These are phyloP conservation scores for Leccinum boreale DNA, from an alignment of 768 basidiomycete species.

Conservation along the genomic window DNA sequence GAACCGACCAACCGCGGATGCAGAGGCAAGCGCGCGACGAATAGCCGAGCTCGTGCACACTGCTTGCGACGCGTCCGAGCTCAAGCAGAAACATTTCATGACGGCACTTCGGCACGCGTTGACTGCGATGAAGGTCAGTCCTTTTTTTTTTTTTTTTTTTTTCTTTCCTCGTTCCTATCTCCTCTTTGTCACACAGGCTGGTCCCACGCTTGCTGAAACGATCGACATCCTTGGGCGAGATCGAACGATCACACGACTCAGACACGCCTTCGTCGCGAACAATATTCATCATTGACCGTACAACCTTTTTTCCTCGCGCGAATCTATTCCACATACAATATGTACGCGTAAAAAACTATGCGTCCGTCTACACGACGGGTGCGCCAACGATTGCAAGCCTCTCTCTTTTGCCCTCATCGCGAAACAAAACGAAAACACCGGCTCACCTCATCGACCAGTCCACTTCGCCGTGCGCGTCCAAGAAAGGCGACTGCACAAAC, in stretches of 20 bases:
- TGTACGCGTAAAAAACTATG: no score
- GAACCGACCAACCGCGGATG: background rate
- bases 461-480: constrained; percentile 92
- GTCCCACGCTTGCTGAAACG: constrained; percentile 41
- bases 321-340: background rate
- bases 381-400: no score
- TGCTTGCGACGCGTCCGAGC: constrained; percentile 37
- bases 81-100: constrained; percentile 59
- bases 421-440: background rate
- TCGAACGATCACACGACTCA: constrained; percentile 19
- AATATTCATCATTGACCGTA: no score
- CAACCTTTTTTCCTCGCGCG: no score
- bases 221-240: constrained; percentile 37
- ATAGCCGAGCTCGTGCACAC: constrained; percentile 39
- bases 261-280: constrained; percentile 1
- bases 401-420: no score
- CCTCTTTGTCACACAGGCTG: constrained; percentile 29
- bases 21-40: background rate
- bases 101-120: constrained; percentile 71
- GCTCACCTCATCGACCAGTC: constrained; percentile 85
- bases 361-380: no score
- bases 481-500: constrained; percentile 83
- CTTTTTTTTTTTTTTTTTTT: background rate
- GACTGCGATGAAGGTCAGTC: constrained; percentile 77
- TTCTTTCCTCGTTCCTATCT: background rate